Evolutionary conservation across 805 yeast genomes (phyloP), one percentile per base, ranked within the genome.

Genomic region (Kazachstania psychrophila): DNA sequence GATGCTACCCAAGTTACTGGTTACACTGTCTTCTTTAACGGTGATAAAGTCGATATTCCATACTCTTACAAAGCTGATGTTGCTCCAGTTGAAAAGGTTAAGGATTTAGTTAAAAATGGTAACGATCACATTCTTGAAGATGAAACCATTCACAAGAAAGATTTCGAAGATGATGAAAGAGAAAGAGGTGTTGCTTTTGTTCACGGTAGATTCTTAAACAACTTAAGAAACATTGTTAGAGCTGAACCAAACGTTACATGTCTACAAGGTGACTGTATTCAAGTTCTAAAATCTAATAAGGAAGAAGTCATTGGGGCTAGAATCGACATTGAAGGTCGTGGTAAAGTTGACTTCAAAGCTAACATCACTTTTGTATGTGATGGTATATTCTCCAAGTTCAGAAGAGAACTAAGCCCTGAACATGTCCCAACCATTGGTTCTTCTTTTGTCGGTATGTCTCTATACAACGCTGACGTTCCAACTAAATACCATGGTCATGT

Each of bases 331-430:
- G 66, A 64, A 6, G 64, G 61, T 12, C 66, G 68, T 22, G 61
- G 64, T 7, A 52, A 52, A 17, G 62, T 65, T 38, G 60, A 66
- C 6, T 77, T 69, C 63, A 60, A 60, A 15, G 84, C 81, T 3
- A 73, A 75, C 38, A 54, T 87, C 39, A 81, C 89, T 6, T 68
- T 87, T 22, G 73, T 82, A 33, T 85, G 94, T 54, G 98, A 92
- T 60, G 98, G 98, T 41, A 88, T 89, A 39, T 86, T 85, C 54
- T 88, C 96, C 40, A 87, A 80, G 60, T 86, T 89, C 66, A 73
- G 98, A 57, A 83, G 76, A 56, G 79, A 78, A 40, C 68, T 83
- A 33, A 65, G 75, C 15, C 60, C 69, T n/a, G 66, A 69, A 23
- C 73, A 75, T 46, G 69, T 71, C 16, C 94, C 97, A 10, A 49